Base-by-base conservation (phyloP, 2,329 filamentous ascomycete species). In the Pseudopyricularia javanii region DNA sequence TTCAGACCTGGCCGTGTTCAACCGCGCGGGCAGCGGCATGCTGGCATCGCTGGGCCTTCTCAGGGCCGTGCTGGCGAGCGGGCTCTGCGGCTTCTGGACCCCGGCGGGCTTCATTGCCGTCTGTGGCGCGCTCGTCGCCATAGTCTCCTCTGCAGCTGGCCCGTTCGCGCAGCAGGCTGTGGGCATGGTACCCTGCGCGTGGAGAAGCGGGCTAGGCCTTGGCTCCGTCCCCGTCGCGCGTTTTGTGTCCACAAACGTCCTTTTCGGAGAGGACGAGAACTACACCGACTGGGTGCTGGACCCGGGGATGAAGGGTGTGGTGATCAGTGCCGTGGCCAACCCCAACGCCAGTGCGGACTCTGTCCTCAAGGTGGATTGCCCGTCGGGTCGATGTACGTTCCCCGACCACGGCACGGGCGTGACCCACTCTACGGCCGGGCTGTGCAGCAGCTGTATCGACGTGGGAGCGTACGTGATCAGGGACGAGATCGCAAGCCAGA, bases 361-460 rank as follows among this genome's bases (percentile, higher is more conserved):
- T 2, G 30, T 14, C 6, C 7, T 50, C 48, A n/a, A 2, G 5
- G 32, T 33, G 3, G 12, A 26, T 15, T 50, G 49, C 33, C 30
- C 49, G 7, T 28, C 49, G 3, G 49, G 49, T 8, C 9, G 34
- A 17, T 50, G 49, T 15, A 50, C 33, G 11, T 50, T 50, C 32
- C 30, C 9, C 22, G 49, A 50, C 34, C 24, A 40, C 20, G 49
- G 49, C 22, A 50, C 49, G 17, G 49, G 49, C 20, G 20, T 50
- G 2, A 50, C 49, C 11, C 34, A 50, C 32, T 50, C 49, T 1
- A 35, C 49, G 4, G 34, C 40, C n/a, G 49, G 49, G 4, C 15
- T 50, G 32, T 50, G 49, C 49, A 50, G 49, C 34, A 28, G 28
- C 33, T 50, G 49, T 22, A 50, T 50, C 49, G 49, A 50, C 17